Base-by-base conservation (phyloP, 2,329 filamentous ascomycete genomes). In the Didymella sp. region DNA sequence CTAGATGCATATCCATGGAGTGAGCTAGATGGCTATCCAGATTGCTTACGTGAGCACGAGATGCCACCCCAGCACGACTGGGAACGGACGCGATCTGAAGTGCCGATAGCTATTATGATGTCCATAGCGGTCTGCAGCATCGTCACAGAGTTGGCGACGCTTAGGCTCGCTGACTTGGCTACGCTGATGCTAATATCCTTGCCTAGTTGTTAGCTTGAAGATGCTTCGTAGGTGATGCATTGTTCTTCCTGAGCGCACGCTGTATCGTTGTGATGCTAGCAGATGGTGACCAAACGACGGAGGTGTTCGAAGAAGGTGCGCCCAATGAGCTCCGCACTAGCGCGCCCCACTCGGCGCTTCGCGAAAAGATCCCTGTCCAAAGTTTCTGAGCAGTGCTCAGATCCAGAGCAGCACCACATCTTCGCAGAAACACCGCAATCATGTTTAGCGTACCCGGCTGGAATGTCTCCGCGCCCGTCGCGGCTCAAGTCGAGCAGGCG, bases 361-460 rank as follows among this genome's bases (percentile, higher is more conserved):
- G 42, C 41, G 41, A 46, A 51, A 41, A 41, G 41, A 56, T 47
- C 46, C 53, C 47, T 56, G 53, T 21, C 53, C 27, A 37, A 56
- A 51, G 52, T 50, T 50, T 50, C 25, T 24, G 22, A 40, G 41
- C 46, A 35, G 47, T 41, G 35, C 35, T 41, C 35, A 33, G 12
- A 37, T 19, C 27, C 22, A 24, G 15, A 37, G 19, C 27, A 17
- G 17, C 28, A 27, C 5, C 22, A 28, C 3, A 6, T 15, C 9
- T n/a, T 6, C 37, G 22, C 42, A 25, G 6, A 42, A 8, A 37
- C 22, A 33, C 35, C 43, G 45, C 56, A 37, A 62, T 59, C 77
- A 94, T 98, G 94, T 98, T 98, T 76, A 89, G 92, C 9, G 93
- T 98, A 27, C 90, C 91, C 70, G 95, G 95, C 66, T 97, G 94